Evolutionary conservation across 176 grass and related monocot species (phyloP).

Genomic region (Canna indica): DNA sequence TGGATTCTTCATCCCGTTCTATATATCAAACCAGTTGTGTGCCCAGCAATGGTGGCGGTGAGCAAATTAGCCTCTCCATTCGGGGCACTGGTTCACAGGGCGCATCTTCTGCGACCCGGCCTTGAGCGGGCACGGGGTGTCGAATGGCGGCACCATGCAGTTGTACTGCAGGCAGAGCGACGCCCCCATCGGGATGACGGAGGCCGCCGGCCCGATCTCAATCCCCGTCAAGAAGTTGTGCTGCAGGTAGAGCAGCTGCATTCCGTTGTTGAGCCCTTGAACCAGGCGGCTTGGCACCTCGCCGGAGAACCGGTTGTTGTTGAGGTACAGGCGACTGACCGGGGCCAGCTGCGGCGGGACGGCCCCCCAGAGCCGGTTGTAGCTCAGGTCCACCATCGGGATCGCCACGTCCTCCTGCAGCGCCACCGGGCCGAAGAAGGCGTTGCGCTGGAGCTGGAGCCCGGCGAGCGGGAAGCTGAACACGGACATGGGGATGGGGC

Average conservation of each 20-base stretch:
- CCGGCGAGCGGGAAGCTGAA: not conserved
- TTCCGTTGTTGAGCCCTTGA: conserved; percentile 1
- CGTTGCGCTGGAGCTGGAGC: conserved; percentile 1
- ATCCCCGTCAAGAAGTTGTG: conserved; percentile 5
- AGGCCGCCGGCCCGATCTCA: not conserved
- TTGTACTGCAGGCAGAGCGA: conserved; percentile 5
- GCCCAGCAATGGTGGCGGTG: not conserved
- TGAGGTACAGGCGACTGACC: not conserved
- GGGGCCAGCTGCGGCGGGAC: conserved; percentile 2
- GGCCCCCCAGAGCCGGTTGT: conserved; percentile 5
- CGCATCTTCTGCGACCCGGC: conserved; percentile 4
- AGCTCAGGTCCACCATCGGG: conserved; percentile 8
- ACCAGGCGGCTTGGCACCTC: conserved; percentile 1
- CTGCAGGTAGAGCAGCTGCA: conserved; percentile 6
- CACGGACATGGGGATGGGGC: not conserved
- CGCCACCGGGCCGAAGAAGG: not conserved
- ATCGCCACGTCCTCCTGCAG: not conserved
- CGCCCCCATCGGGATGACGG: not conserved
- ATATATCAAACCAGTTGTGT: too few relatives aligned
- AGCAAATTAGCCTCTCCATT: not conserved
- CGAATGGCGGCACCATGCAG: conserved; percentile 5
- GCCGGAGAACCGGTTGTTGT: conserved; percentile 7
- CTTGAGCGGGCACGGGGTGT: conserved; percentile 4
- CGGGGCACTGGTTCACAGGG: not conserved
- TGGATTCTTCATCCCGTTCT: not conserved